Base-by-base conservation (phyloP, 2,329 filamentous ascomycete species). In the Exutisphaerella laricina region DNA sequence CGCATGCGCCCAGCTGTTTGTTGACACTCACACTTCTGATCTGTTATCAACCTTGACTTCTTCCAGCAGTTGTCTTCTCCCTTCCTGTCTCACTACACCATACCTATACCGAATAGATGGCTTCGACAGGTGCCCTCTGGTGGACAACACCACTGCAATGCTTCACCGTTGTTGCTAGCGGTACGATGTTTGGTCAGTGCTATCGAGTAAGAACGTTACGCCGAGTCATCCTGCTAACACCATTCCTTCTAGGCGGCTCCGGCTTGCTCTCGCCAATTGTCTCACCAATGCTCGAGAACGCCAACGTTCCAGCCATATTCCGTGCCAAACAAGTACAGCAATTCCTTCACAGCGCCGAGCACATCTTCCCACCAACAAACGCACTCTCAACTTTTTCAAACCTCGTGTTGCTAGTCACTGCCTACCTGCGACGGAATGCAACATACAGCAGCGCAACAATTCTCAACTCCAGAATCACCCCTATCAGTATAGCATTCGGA, bases 321-420 rank as follows among this genome's bases (percentile, higher is more conserved):
- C 43, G 52, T 37, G 55, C 50, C 41, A 51, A 48, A 14, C 46
- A 50, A 41, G 54, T 54, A 30, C 51, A 48, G 44, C 58, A 55
- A 45, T 55, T 62, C 7, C 53, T 62, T 5, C 49, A 58, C 46
- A 52, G 54, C 35, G 51, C 47, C 48, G 59, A 62, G 43, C 34
- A 50, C 32, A 56, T 60, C 53, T 61, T 60, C 53, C 58, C 59
- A 9, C 55, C 50, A 0, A 49, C 59, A 43, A 61, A 62, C 48
- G 52, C 48, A 22, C 29, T 53, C 32, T 56, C 55, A 52, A 56
- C 58, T n/a, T 21, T 61, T 36, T 37, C 48, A 45, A 61, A 60
- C 50, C 54, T 62, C 41, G 45, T 45, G 49, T 33, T 59, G 13
- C 46, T 53, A 28, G 35, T 56, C 29, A 54, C 45, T 23, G 42